Base-by-base conservation (phyloP, 2,329 filamentous ascomycete genomes). In the Colletotrichum karsti region DNA sequence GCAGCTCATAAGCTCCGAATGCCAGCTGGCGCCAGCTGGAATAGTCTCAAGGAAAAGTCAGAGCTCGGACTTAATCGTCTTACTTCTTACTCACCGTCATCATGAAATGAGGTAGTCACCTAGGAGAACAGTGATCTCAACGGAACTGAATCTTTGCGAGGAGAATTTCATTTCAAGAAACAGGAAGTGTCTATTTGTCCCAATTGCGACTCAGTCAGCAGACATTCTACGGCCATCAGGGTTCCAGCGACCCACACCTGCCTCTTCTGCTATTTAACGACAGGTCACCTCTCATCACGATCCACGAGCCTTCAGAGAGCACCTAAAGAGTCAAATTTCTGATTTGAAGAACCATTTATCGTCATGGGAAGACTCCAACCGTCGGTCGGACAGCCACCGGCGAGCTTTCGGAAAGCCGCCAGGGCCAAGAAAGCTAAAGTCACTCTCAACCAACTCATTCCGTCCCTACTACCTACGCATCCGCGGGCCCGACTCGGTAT, bases 391-490 rank as follows among this genome's bases (percentile, higher is more conserved):
- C 69, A 59, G 24, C 66, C 69, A 2, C 69, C 69, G 12, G 69
- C 69, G 6, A 57, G 55, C 18, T 70, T 71, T 37, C 63, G 67
- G 3, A 56, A 60, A 13, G 67, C 68, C 2, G 77, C 80, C 2
- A 84, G 86, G 37, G 83, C 91, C 13, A 89, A 89, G 72, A 80
- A 82, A 63, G 88, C 87, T 30, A 86, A 84, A 59, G 80, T 85
- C 8, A 89, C 88, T 3, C 76, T 90, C 67, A 89, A 90, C 75
- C 86, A 86, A 72, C 80, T 83, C n/a, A 85, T 91, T 10, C 89
- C 89, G 2, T 79, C 85, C 0, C 77, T 90, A 8, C 77, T 91
- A 2, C 77, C 81, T 0, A 81, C 84, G 3, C 85, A 87, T 70
- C 79, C 86, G 13, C 83, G 87, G 55, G 88, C 89, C 1, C 83